phyloP scores from a whole-genome alignment of 2,329 filamentous ascomycete species.

The Xylaria arbuscula region DNA sequence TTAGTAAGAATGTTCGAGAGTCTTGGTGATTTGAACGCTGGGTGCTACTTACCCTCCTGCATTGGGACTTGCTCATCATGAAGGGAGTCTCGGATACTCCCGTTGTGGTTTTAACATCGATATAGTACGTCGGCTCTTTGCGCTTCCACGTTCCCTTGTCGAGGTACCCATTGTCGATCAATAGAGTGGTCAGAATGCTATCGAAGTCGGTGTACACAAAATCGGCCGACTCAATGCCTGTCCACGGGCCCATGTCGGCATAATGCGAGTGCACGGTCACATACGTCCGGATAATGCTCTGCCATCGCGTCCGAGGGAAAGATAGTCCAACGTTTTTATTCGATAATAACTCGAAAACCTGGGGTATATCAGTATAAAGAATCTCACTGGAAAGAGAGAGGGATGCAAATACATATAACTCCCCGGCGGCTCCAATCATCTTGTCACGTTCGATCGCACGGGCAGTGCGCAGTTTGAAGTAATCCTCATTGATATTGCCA shows the following conservation, averaged over 20 bases:
- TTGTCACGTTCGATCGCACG: constrained; percentile 9
- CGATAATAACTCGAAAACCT: constrained; percentile 12
- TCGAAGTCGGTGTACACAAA: constrained; percentile 19
- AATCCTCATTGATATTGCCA: constrained; percentile 8
- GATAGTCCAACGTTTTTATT: constrained; percentile 4
- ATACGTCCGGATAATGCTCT: constrained; percentile 16
- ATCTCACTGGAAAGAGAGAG: neutral
- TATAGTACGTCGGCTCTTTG: constrained; percentile 5
- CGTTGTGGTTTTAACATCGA: constrained; percentile 12
- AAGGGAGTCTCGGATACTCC: constrained; percentile 11
- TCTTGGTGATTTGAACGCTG: neutral
- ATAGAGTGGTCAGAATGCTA: neutral
- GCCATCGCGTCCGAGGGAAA: constrained; percentile 11
- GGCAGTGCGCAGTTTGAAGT: constrained; percentile 15
- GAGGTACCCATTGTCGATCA: constrained; percentile 8
- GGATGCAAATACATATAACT: constrained; percentile 14
- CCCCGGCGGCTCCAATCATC: constrained; percentile 19
- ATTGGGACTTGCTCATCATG: constrained; percentile 14
- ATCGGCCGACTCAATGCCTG: constrained; percentile 12
- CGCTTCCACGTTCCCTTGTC: neutral
- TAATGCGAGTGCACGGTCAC: constrained; percentile 6
- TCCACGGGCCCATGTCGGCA: constrained; percentile 9
- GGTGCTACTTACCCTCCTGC: neutral
- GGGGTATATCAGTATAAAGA: neutral
- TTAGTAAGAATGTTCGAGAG: neutral